phyloP scores from a whole-genome alignment of 202 grass and related monocot species.

The Eragrostis tef region DNA sequence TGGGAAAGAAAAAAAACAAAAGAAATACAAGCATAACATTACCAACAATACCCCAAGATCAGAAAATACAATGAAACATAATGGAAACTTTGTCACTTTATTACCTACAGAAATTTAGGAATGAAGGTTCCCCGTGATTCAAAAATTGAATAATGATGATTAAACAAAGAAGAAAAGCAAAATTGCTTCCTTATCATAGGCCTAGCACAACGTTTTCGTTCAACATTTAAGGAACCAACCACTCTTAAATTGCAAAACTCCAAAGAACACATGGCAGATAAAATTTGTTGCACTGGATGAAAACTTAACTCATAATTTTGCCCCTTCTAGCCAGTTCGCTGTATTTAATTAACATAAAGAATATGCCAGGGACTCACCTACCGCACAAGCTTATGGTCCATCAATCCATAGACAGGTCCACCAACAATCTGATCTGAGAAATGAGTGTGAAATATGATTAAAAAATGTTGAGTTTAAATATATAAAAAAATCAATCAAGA shows the following conservation, averaged over 20 bases:
- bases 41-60: not conserved
- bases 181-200: not conserved
- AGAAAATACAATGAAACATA: not conserved
- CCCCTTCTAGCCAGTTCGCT: slow-evolving; percentile 4
- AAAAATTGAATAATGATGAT: not conserved
- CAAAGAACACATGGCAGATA: slow-evolving; percentile 23
- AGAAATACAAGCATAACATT: not conserved
- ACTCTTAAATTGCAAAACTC: slow-evolving; percentile 23
- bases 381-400: slow-evolving; percentile 18
- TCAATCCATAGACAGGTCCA: slow-evolving; percentile 3
- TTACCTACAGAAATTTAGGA: not conserved
- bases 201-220: not conserved
- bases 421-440: slow-evolving; percentile 29
- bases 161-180: slow-evolving; percentile 5
- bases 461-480: not conserved
- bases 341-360: slow-evolving; percentile 34
- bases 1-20: not conserved
- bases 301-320: slow-evolving; percentile 37
- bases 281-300: slow-evolving; percentile 16
- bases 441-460: slow-evolving; percentile 6
- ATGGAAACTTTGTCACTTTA: not conserved
- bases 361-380: slow-evolving; percentile 41
- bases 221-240: slow-evolving; percentile 9
- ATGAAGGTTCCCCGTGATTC: slow-evolving; percentile 2
- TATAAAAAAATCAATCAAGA: not conserved